Base-by-base conservation (phyloP, 2,329 filamentous ascomycete genomes). In the Lomentospora prolificans region DNA sequence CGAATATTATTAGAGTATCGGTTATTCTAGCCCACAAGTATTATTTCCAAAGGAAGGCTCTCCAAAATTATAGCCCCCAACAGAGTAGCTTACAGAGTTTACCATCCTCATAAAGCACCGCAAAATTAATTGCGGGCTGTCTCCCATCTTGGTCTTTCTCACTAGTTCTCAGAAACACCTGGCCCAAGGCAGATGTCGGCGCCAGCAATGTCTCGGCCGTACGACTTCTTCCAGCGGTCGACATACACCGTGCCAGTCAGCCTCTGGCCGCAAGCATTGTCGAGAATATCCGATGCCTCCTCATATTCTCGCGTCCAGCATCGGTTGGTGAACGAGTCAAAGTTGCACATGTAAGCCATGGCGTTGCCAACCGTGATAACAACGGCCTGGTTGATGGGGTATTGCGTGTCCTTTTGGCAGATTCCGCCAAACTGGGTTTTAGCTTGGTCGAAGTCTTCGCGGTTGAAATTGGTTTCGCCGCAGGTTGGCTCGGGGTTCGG, bases 341-440 rank as follows among this genome's bases (percentile, higher is more conserved):
- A 53, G 51, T 53, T 53, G 31, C 51, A 53, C 51, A 53, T 53
- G 51, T 53, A 53, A 3, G 51, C 51, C 27, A 53, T 53, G 30
- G 51, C 31, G 31, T 41, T 33, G 14, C 30, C 51, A 19, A 7
- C 14, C 19, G 28, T 41, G 17, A 53, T 24, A 3, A 53, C 17
- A 3, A 53, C 51, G 3, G 51, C 51, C 51, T n/a, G 17, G n/a
- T 53, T 39, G 19, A 19, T 17, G 17, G 30, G 30, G 31, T 53
- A 53, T 9, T 39, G 30, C 51, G 51, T 53, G 31, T 53, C 51
- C 19, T 39, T 12, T 22, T 39, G 30, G 31, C 51, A 53, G 17
- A 53, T 53, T 9, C 19, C 30, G 3, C 30, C 30, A 33, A 53
- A 39, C 31, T 53, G 30, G 30, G 30, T 33, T 12, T 33, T 33